phyloP scores from a whole-genome alignment of 2,329 filamentous ascomycete genomes.

The Aspergillus fumigatus region DNA sequence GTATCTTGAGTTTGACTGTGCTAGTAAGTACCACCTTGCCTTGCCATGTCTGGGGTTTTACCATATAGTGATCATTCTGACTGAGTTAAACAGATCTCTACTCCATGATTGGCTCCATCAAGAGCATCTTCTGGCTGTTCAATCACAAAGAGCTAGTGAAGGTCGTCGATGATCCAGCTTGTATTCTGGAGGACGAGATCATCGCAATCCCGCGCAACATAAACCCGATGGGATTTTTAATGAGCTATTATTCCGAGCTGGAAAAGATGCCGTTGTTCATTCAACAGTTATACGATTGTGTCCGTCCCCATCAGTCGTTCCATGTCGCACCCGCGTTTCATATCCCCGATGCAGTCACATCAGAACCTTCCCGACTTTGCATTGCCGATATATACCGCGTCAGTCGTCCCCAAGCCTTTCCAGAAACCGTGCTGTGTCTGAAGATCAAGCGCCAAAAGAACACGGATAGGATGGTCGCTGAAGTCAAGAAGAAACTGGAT shows the following conservation, averaged over 20 bases:
- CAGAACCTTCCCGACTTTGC: too few species aligned
- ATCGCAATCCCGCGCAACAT: background rate
- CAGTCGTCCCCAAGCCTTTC: too few species aligned
- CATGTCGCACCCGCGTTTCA: background rate
- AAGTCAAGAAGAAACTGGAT: too few species aligned
- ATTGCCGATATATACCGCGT: too few species aligned
- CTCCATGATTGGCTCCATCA: background rate
- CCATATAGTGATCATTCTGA: background rate
- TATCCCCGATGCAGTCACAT: too few species aligned
- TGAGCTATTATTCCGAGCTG: background rate
- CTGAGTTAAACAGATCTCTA: background rate
- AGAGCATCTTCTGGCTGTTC: background rate
- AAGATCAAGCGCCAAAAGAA: too few species aligned
- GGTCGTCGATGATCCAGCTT: background rate
- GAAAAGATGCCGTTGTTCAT: too few species aligned
- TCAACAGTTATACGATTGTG: too few species aligned
- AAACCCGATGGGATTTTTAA: background rate
- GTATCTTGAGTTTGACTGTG: background rate
- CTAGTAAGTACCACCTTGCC: background rate
- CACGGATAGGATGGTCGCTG: too few species aligned
- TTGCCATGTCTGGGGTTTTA: background rate
- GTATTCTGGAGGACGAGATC: background rate
- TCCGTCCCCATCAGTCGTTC: background rate
- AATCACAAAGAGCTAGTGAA: background rate
- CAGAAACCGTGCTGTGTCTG: too few species aligned